Evolutionary conservation across 305 asterid genomes (phyloP).

Genomic region (Fraxinus latifolia): DNA sequence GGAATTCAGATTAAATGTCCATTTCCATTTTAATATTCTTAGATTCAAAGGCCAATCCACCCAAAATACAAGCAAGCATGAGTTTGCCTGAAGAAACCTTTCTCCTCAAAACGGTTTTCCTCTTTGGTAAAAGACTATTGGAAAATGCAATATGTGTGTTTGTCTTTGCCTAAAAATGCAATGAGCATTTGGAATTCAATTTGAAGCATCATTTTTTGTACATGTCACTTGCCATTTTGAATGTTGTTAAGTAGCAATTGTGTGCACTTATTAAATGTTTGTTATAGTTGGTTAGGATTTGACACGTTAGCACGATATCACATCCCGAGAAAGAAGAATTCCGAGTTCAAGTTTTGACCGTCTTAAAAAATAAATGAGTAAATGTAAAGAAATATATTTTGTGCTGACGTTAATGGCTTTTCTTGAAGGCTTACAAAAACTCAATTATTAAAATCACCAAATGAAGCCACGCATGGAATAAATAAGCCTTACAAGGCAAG

Average conservation of each 20-base stretch:
- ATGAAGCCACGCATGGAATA: constrained; percentile 3
- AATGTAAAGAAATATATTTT: neutral
- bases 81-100: neutral
- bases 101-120: neutral
- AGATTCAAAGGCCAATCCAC: constrained; percentile 30
- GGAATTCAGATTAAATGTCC: constrained; percentile 24
- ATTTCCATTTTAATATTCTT: constrained; percentile 29
- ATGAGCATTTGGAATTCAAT: neutral
- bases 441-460: constrained; percentile 9
- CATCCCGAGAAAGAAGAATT: neutral
- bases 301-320: neutral
- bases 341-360: neutral
- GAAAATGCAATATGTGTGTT: neutral
- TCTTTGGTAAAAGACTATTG: neutral
- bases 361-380: neutral
- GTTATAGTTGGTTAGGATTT: neutral
- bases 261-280: neutral
- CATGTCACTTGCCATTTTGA: neutral
- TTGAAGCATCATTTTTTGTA: neutral
- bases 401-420: neutral
- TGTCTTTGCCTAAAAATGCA: neutral
- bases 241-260: neutral
- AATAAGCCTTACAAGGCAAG: constrained; percentile 16
- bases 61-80: constrained; percentile 27
- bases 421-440: neutral